Percentiles rank a stretch among this genome's conserved stretches.
These are phyloP conservation scores for Diatrype stigma DNA, from an alignment of 2,329 filamentous ascomycete genomes.

Conservation along the genomic window DNA sequence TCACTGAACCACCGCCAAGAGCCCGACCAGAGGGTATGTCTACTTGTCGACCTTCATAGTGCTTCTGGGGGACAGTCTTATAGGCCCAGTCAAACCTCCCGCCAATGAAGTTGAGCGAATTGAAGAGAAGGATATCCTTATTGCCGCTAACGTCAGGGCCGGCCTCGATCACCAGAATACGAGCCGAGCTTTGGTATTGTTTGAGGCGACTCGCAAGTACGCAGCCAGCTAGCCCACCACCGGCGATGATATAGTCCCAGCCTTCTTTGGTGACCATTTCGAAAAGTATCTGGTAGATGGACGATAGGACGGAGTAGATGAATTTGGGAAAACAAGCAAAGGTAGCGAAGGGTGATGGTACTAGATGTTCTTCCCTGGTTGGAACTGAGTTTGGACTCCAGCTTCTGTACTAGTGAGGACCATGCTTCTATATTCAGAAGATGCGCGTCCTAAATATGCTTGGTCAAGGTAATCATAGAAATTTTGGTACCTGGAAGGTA, in stretches of 20 bases:
- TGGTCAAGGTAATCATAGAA: too few species aligned
- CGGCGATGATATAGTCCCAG: slow-evolving; percentile 20
- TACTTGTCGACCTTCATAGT: slow-evolving; percentile 10
- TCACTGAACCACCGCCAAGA: slow-evolving; percentile 17
- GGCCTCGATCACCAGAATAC: slow-evolving; percentile 17
- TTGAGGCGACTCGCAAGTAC: slow-evolving; percentile 15
- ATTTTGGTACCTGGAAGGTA: too few species aligned
- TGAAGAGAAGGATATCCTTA: slow-evolving; percentile 16
- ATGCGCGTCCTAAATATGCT: too few species aligned
- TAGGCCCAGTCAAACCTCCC: slow-evolving; percentile 18
- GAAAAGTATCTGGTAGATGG: too few species aligned
- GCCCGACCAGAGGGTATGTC: slow-evolving; percentile 12
- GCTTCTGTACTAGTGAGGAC: too few species aligned
- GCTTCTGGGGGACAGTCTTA: slow-evolving; percentile 14
- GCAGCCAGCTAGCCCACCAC: slow-evolving; percentile 16
- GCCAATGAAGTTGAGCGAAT: slow-evolving; percentile 14
- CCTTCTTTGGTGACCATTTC: not conserved
- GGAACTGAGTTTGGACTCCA: too few species aligned
- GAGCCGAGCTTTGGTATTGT: slow-evolving; percentile 9
- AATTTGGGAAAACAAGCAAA: too few species aligned
- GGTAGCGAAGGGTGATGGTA: too few species aligned
- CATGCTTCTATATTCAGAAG: too few species aligned
- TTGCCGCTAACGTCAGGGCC: slow-evolving; percentile 14
- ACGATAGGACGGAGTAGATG: too few species aligned
- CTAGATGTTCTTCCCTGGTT: too few species aligned